These are phyloP conservation scores for Lizonia empirigonia DNA, from an alignment of 2,329 filamentous ascomycete species.

Conservation along the genomic window DNA sequence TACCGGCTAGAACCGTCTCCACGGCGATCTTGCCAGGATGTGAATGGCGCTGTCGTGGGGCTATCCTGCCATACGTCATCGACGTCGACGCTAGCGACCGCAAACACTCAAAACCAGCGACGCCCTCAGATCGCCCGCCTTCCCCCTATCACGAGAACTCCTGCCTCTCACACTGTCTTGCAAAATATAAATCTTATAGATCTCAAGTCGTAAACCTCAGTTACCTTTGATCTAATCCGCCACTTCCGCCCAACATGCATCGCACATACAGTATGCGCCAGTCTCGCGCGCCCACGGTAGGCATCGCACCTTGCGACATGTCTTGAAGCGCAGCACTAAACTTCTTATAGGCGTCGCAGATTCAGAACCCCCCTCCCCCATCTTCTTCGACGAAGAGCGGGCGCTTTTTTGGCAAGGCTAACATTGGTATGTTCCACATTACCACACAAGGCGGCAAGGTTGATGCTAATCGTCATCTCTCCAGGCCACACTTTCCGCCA, in stretches of 20 bases:
- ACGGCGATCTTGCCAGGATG: constrained; percentile 17
- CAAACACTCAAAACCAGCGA: constrained; percentile 19
- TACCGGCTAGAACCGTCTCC: constrained; percentile 18
- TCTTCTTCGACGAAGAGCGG: constrained; percentile 88
- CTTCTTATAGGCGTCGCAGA: constrained; percentile 68
- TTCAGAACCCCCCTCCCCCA: constrained; percentile 91
- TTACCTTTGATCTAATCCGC: background rate
- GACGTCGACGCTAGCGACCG: constrained; percentile 14
- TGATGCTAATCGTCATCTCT: background rate
- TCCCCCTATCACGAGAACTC: constrained; percentile 9
- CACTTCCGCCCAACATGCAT: constrained; percentile 69
- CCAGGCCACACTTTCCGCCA: constrained; percentile 73
- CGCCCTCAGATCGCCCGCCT: constrained; percentile 12
- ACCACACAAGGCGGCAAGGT: background rate
- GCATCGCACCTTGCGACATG: background rate
- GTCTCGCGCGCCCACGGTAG: constrained; percentile 81
- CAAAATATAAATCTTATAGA: constrained; percentile 1
- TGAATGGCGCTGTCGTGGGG: constrained; percentile 9
- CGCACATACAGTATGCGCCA: constrained; percentile 89
- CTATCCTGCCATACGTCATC: constrained; percentile 12
- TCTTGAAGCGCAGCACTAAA: background rate
- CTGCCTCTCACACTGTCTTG: background rate
- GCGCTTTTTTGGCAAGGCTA: constrained; percentile 84
- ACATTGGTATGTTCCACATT: constrained; percentile 69
- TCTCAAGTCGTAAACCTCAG: background rate